phyloP scores from a whole-genome alignment of 2,329 filamentous ascomycete genomes.

The Penicillium italicum region DNA sequence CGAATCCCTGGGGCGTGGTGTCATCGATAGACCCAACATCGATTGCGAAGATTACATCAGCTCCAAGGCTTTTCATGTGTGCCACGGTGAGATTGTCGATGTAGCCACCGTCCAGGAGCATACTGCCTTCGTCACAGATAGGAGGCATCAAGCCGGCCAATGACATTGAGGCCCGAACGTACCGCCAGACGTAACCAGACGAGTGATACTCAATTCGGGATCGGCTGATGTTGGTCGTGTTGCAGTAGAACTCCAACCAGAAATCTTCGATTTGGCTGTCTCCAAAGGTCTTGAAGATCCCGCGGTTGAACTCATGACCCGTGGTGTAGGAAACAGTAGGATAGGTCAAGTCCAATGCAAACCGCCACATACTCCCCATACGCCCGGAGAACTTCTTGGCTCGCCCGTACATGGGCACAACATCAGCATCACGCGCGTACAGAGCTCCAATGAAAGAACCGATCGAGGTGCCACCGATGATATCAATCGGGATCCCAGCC shows the following conservation, averaged over 20 bases:
- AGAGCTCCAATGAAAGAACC: constrained; percentile 92
- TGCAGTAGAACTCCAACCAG: constrained; percentile 98
- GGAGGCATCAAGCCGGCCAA: constrained; percentile 88
- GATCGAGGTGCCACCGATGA: constrained; percentile 93
- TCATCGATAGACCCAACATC: constrained; percentile 93
- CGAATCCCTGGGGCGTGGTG: constrained; percentile 84
- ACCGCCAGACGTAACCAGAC: constrained; percentile 95
- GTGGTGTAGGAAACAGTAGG: constrained; percentile 96
- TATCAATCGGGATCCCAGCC: constrained; percentile 90
- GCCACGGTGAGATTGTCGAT: constrained; percentile 95
- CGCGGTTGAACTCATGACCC: constrained; percentile 96
- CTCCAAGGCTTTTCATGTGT: constrained; percentile 93
- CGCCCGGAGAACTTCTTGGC: constrained; percentile 96
- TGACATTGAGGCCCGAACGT: constrained; percentile 95
- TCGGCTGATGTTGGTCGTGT: constrained; percentile 98
- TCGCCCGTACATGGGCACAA: constrained; percentile 93
- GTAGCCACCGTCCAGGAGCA: constrained; percentile 95
- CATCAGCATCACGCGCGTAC: constrained; percentile 92
- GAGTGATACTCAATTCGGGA: constrained; percentile 89
- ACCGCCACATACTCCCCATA: constrained; percentile 99
- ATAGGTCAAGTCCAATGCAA: constrained; percentile 92
- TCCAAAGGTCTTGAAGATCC: constrained; percentile 97
- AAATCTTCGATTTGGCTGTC: constrained; percentile 98
- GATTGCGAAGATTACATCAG: constrained; percentile 90
- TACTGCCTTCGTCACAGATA: constrained; percentile 92